Evolutionary conservation across 163 green algal genomes (phyloP), one percentile per base, ranked within the genome.

Genomic region (Volvox carteri): DNA sequence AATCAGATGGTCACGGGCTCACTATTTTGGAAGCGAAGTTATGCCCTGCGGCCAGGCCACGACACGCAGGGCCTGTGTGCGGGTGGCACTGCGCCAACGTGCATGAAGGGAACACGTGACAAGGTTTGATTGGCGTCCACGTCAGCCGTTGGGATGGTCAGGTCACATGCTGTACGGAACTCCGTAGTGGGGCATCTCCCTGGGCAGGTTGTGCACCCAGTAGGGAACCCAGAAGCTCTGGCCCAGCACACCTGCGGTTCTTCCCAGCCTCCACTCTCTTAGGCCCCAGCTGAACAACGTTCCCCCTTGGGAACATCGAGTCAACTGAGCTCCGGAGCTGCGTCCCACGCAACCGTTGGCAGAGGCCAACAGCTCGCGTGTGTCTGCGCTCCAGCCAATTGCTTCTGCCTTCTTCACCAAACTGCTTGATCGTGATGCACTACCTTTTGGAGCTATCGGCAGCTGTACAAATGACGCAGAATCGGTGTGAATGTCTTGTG

Each of bases 231-330:
- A 12, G 54, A 65, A 65, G 54, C 8, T 5, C 7, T 19, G 28
- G 54, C 19, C 54, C 12, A 25, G 50, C 50, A 65, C 44, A 78
- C 80, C 80, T 23, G 72, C 78, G 1, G 72, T 80, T 21, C 88
- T 54, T 3, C 58, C 92, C 18, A 91, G 58, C 46, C 92, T 86
- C 78, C 79, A 86, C 60, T 88, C 92, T 62, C 91, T 92, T n/a
- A 95, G 90, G 25, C 92, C 92, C 92, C 92, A 95, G 67, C 84
- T 92, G 73, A 92, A 91, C n/a, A 95, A 73, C 0, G 68, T 89
- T 8, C 92, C 92, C 21, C 86, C 86, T 1, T 46, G 37, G 1
- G 68, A 56, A 0, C 56, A 48, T 58, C 68, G 70, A 5, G 70
- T 88, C 78, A 91, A 39, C 58, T 91, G 87, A 35, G 87, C 84